Evolutionary conservation across 306 rosid species (phyloP).

Genomic region (Acacia confusa): DNA sequence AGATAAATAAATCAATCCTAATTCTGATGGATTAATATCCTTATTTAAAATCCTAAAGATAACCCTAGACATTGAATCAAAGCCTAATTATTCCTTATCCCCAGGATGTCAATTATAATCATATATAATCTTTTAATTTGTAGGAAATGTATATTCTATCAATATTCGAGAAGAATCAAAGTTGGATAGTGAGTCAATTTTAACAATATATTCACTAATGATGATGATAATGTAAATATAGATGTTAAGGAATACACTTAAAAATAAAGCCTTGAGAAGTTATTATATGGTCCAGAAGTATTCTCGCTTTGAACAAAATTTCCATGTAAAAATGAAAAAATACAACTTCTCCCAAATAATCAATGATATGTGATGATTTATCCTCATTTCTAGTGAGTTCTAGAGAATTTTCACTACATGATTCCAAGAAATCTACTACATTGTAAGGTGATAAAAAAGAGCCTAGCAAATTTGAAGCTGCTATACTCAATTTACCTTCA

Average conservation of each 20-base stretch:
- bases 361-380: conserved; percentile 2
- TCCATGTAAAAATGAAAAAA: neutral
- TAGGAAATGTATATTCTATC: neutral
- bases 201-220: neutral
- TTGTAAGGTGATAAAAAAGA: neutral
- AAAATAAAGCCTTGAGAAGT: neutral
- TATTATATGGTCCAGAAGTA: neutral
- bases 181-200: neutral
- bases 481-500: conserved; percentile 59
- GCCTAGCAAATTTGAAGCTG: conserved; percentile 17
- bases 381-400: conserved; percentile 7
- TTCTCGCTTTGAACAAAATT: neutral
- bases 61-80: no score
- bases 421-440: neutral
- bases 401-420: neutral
- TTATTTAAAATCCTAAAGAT: no score
- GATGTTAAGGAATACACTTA: neutral
- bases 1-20: no score
- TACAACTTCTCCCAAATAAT: conserved; percentile 1
- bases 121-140: neutral
- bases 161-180: neutral
- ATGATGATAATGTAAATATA: neutral
- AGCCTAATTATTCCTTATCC: no score
- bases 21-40: no score
- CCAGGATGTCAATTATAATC: neutral